These are phyloP conservation scores for Croton setiger DNA, from an alignment of 441 rosid species.

Conservation along the genomic window DNA sequence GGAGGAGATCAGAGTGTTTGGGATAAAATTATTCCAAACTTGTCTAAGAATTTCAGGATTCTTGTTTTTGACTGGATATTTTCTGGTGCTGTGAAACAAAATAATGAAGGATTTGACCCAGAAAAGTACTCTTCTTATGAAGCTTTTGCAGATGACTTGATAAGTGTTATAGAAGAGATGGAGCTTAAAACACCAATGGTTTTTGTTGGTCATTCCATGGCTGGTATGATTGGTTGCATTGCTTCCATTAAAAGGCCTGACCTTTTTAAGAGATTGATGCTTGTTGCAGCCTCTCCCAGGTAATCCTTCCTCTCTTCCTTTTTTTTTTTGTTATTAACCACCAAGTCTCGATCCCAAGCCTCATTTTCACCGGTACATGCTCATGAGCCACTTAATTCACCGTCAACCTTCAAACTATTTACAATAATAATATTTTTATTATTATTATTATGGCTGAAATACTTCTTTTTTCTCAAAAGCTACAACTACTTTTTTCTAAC, in stretches of 20 bases:
- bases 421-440: no score
- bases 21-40: conserved; percentile 58
- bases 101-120: conserved; percentile 44
- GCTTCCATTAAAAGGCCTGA: conserved; percentile 73
- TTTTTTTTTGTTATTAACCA: no score
- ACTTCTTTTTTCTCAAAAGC: no score
- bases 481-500: no score
- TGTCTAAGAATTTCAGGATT: conserved; percentile 45
- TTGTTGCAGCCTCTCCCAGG: conserved; percentile 77
- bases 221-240: conserved; percentile 82
- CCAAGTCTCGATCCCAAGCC: background rate
- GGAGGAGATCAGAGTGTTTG: conserved; percentile 72
- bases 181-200: conserved; percentile 44
- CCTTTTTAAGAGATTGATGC: conserved; percentile 58
- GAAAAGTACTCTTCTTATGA: conserved; percentile 53
- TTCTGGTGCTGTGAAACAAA: conserved; percentile 62
- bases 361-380: no score
- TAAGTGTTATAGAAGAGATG: conserved; percentile 59
- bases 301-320: conserved; percentile 13
- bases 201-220: conserved; percentile 83
- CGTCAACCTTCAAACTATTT: no score
- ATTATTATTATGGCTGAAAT: no score
- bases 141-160: conserved; percentile 56
- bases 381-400: no score
- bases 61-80: conserved; percentile 73